A percentile compares a stretch with the other conserved stretches of the same genome.
These are phyloP conservation scores for Cardamine resedifolia DNA, from an alignment of 345 rosid species.

Conservation along the genomic window DNA sequence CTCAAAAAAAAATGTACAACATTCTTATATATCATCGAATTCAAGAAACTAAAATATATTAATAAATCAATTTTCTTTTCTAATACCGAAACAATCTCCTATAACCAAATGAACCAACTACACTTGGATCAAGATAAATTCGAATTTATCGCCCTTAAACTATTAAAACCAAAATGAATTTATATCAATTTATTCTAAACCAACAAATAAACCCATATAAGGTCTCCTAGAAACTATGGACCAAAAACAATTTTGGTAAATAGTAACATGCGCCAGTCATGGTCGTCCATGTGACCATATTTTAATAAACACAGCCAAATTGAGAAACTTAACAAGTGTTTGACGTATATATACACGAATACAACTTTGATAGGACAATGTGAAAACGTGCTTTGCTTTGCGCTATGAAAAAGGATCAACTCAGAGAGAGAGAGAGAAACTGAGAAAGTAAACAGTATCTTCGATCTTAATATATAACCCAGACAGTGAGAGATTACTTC, in stretches of 20 bases:
- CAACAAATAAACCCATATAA: neutral
- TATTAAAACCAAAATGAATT: neutral
- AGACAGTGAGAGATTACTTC: neutral
- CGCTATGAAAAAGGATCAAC: neutral
- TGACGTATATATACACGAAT: conserved; percentile 8
- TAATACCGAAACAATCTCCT: too few relatives aligned
- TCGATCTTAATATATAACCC: too few relatives aligned
- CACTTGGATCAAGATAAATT: neutral
- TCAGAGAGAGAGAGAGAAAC: conserved; percentile 18
- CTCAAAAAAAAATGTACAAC: neutral
- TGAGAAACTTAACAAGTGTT: neutral
- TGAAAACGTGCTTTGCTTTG: conserved; percentile 48
- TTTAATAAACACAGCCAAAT: neutral
- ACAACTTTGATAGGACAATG: conserved; percentile 24
- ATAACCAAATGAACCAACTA: neutral
- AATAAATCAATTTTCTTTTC: neutral
- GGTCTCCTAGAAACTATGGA: neutral
- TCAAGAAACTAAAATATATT: neutral
- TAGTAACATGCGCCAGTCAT: conserved; percentile 33
- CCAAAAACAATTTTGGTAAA: neutral
- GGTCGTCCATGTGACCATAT: conserved; percentile 28
- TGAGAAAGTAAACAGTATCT: neutral
- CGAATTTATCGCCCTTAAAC: neutral
- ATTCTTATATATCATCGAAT: neutral
- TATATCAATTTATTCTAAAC: too few relatives aligned